Percentiles rank a stretch among this genome's conserved stretches.
phyloP scores from a whole-genome alignment of 345 rosid genomes.

The Viola odorata region DNA sequence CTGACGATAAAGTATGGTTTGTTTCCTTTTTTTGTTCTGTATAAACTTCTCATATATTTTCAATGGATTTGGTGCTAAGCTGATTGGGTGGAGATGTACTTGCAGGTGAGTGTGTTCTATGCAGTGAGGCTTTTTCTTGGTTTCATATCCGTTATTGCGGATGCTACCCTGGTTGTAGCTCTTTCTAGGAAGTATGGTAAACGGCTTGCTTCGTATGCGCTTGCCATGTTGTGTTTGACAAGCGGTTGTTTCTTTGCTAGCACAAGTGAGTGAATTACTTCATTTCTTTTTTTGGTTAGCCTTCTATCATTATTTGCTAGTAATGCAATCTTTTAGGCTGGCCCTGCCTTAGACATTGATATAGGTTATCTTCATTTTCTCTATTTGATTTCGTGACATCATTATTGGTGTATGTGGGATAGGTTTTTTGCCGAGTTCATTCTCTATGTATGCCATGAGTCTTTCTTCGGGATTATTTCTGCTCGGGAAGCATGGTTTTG shows the following conservation, averaged over 20 bases:
- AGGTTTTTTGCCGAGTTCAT: constrained; percentile 98
- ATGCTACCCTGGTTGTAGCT: constrained; percentile 79
- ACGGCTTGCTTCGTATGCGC: constrained; percentile 82
- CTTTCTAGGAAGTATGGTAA: constrained; percentile 88
- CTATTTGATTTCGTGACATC: not conserved
- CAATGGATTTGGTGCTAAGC: no score
- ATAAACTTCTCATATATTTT: not conserved
- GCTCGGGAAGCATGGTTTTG: constrained; percentile 62
- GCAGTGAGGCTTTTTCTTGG: constrained; percentile 94
- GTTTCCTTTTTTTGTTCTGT: not conserved
- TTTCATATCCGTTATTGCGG: constrained; percentile 66
- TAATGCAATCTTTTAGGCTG: no score
- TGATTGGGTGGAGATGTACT: not conserved
- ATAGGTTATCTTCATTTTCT: not conserved
- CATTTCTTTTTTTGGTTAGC: not conserved
- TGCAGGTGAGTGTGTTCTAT: constrained; percentile 83
- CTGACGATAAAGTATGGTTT: constrained; percentile 65
- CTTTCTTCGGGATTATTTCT: constrained; percentile 89
- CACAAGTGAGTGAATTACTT: constrained; percentile 62
- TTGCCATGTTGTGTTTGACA: constrained; percentile 94
- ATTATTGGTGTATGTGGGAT: not conserved
- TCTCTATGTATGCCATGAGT: constrained; percentile 95
- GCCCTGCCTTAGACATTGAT: not conserved
- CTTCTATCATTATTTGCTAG: no score
- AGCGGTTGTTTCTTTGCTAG: constrained; percentile 99